Base-by-base conservation (phyloP, 768 basidiomycete species). In the Lepiota brunneoincarnata region DNA sequence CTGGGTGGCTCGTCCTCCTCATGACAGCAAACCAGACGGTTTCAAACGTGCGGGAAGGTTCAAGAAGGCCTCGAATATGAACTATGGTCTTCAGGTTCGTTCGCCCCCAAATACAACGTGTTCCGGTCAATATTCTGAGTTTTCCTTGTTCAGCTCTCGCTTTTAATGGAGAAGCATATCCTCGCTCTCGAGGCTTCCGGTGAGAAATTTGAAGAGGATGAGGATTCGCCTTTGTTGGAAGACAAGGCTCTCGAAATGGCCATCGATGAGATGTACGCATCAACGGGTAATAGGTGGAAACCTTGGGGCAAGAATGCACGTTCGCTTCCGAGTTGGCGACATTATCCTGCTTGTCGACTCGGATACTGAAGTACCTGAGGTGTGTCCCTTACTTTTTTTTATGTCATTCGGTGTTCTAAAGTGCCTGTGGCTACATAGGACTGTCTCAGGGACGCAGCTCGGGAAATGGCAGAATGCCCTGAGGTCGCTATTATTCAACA, bases 31-130 rank as follows among this genome's bases (percentile, higher is more conserved):
- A 2, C 69, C 81, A 15, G 82, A 84, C 63, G 89, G 87, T 1
- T 91, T 82, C 74, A 79, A 87, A 56, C 87, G 91, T 44, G 88
- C 89, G 26, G 92, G 91, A 38, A 81, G 91, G 14, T 94, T 94
- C 81, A 93, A 94, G 77, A 94, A 94, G 68, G 89, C 89, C 1
- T 85, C 83, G 2, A 94, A 94, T 68, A 90, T 94, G 88, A 94
- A 93, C 64, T 91, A 84, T 62, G 89, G 86, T 0, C 74, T 79
- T 14, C 68, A 72, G 56, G 74, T 77, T 56, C 24, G 17, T 23
- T 12, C 28, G 26, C 40, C 36, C 9, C 28, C 4, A 41, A n/a
- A 9, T 26, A 17, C 41, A 36, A 17, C 46, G 26, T 12, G 35
- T 18, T n/a, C 17, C 42, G 14, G 7, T 31, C 15, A 18, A 23